A percentile compares a stretch with the other conserved stretches of the same genome.
These are phyloP conservation scores for Schizochytrium sp. DNA, from an alignment of 108 stramenopile genomes.

Conservation along the genomic window DNA sequence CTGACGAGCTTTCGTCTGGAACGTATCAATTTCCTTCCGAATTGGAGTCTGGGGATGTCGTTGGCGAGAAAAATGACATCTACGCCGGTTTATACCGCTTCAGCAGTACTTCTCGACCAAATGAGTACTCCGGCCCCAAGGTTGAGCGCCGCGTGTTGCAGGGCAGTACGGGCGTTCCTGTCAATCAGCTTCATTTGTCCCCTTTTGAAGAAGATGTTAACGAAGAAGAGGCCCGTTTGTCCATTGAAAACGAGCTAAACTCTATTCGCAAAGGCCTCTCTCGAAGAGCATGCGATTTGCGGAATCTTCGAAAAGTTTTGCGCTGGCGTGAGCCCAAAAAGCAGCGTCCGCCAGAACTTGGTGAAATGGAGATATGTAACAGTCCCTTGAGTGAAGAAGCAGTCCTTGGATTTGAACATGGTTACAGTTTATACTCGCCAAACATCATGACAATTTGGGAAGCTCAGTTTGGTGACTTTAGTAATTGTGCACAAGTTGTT, in stretches of 20 bases:
- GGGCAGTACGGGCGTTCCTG: neutral
- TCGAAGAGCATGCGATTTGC: neutral
- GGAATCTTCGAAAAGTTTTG: conserved; percentile 70
- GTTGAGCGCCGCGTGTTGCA: neutral
- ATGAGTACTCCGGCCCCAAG: neutral
- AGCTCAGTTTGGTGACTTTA: conserved; percentile 99
- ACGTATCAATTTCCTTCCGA: conserved; percentile 14
- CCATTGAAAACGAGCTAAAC: conserved; percentile 9
- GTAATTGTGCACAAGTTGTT: conserved; percentile 96
- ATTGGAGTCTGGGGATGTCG: neutral
- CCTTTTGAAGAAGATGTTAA: neutral
- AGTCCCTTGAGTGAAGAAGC: conserved; percentile 95
- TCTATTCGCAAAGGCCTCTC: conserved; percentile 5
- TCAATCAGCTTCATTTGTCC: neutral
- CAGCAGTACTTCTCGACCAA: neutral
- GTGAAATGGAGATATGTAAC: conserved; percentile 79
- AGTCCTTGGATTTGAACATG: conserved; percentile 97
- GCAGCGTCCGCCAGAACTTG: conserved; percentile 75
- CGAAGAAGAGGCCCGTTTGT: neutral
- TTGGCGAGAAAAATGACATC: neutral
- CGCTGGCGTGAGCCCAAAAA: conserved; percentile 85
- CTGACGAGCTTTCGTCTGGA: neutral
- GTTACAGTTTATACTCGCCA: conserved; percentile 93
- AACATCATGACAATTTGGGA: conserved; percentile 96
- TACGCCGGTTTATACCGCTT: conserved; percentile 28